phyloP scores from a whole-genome alignment of 306 rosid genomes.

The Quercus gilva region DNA sequence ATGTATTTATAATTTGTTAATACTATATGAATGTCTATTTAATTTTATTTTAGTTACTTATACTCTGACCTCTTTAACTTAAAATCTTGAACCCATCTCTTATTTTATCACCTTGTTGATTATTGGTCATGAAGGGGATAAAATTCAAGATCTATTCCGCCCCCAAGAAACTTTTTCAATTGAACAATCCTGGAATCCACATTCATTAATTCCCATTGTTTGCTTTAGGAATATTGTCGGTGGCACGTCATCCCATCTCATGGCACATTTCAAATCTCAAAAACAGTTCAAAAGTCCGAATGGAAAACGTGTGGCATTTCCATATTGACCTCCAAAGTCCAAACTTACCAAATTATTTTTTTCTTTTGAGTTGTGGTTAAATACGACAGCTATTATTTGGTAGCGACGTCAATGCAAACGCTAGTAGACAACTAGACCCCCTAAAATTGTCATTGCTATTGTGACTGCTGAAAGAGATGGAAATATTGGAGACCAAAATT shows the following conservation, averaged over 20 bases:
- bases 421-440: too few relatives aligned
- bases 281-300: neutral
- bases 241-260: neutral
- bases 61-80: too few relatives aligned
- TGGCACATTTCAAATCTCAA: neutral
- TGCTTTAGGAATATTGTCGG: slow-evolving; percentile 28
- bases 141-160: too few relatives aligned
- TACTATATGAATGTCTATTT: too few relatives aligned
- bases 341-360: neutral
- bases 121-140: too few relatives aligned
- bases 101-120: too few relatives aligned
- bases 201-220: neutral
- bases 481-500: too few relatives aligned
- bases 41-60: too few relatives aligned
- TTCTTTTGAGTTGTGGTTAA: neutral
- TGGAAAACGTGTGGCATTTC: neutral
- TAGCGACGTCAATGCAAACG: neutral
- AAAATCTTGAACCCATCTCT: accelerated
- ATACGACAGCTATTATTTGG: neutral
- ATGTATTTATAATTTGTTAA: too few relatives aligned
- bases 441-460: too few relatives aligned
- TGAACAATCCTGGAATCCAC: neutral
- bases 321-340: neutral
- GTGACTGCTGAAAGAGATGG: too few relatives aligned
- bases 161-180: too few relatives aligned